A percentile compares a stretch with the other conserved stretches of the same genome.
Conservation (phyloP, 2,329 filamentous ascomycete species). For the Colletotrichum cordylinicola region DNA sequence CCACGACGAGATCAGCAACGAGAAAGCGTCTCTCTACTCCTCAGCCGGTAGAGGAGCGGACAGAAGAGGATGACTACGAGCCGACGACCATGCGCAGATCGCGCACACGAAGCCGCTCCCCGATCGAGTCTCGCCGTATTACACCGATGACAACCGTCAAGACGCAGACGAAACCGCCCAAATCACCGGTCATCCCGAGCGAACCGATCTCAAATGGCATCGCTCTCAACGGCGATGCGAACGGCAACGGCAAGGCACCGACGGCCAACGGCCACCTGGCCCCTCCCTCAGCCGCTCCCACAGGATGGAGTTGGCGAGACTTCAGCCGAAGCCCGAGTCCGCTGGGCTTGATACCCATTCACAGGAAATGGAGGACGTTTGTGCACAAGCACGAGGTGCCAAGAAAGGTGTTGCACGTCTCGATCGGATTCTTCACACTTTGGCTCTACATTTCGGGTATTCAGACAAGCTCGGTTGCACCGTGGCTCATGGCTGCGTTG, state of each 20-base stretch:
- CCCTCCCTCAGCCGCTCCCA: conserved; percentile 61
- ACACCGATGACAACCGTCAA: conserved; percentile 59
- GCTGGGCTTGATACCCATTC: conserved; percentile 92
- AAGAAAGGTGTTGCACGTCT: conserved; percentile 90
- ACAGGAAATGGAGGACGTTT: conserved; percentile 88
- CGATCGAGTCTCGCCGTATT: conserved; percentile 59
- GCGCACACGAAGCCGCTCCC: conserved; percentile 75
- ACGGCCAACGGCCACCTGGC: conserved; percentile 72
- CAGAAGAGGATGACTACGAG: conserved; percentile 46
- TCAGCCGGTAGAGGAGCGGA: conserved; percentile 60
- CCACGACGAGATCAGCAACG: conserved; percentile 78
- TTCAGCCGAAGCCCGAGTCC: conserved; percentile 92
- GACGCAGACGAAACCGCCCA: conserved; percentile 37
- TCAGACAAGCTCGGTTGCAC: conserved; percentile 79
- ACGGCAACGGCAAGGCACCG: conserved; percentile 30
- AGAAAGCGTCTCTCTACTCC: conserved; percentile 62
- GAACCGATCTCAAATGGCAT: conserved; percentile 25
- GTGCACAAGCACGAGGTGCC: conserved; percentile 98
- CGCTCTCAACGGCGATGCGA: conserved; percentile 24
- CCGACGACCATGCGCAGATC: conserved; percentile 62
- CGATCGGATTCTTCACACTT: conserved; percentile 92
- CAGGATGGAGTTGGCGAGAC: conserved; percentile 81
- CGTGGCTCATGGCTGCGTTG: conserved; percentile 80
- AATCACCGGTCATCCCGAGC: conserved; percentile 26
- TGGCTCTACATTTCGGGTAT: conserved; percentile 83